These are phyloP conservation scores for Corymbia calophylla DNA, from an alignment of 441 rosid genomes.

Conservation along the genomic window DNA sequence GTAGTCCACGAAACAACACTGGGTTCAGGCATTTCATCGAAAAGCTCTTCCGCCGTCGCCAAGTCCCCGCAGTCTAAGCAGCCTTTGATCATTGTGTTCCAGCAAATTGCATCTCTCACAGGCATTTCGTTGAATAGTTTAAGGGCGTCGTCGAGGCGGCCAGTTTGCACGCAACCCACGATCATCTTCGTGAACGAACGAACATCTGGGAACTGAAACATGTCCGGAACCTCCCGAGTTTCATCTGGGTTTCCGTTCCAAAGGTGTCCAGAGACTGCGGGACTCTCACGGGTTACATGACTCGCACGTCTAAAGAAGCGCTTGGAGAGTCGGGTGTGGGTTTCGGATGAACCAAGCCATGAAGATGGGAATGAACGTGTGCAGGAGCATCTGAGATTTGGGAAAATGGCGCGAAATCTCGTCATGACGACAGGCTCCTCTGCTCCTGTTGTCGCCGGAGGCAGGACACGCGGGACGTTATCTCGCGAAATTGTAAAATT, in stretches of 20 bases:
- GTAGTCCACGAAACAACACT: background rate
- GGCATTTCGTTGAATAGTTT: background rate
- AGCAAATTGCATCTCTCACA: background rate
- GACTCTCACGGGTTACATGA: too few relatives aligned
- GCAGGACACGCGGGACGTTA: too few relatives aligned
- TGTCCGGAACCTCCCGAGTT: background rate
- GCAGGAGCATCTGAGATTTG: background rate
- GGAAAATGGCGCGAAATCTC: too few relatives aligned
- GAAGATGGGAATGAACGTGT: background rate
- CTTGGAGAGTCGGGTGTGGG: background rate
- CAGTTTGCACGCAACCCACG: background rate
- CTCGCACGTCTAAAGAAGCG: background rate
- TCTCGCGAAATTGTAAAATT: too few relatives aligned
- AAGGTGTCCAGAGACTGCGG: too few relatives aligned
- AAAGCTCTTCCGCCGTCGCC: background rate
- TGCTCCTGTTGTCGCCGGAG: too few relatives aligned
- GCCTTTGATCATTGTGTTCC: background rate
- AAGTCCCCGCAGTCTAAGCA: background rate
- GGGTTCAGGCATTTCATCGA: background rate
- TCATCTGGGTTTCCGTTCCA: background rate
- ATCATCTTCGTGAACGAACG: background rate
- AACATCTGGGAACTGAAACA: background rate
- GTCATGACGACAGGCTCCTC: too few relatives aligned
- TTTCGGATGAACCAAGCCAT: background rate
- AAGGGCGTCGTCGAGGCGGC: rapidly evolving